Evolutionary conservation across 108 stramenopile genomes (phyloP), one percentile per base, ranked within the genome.

Genomic region (Cyclostephanos tholiformis): DNA sequence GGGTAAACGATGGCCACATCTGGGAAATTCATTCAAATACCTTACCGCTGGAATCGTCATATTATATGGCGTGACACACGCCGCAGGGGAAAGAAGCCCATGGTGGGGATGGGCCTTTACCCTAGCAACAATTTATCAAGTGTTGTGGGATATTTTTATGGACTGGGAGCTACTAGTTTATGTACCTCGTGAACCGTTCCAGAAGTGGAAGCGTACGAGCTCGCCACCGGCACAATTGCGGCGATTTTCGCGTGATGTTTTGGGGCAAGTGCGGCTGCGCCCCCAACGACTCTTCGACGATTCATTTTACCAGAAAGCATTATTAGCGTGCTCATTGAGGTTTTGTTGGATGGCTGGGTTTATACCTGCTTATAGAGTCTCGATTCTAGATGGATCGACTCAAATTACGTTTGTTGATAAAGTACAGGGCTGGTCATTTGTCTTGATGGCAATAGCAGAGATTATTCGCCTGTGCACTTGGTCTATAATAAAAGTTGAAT

Each of bases 261-360:
- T 63, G 63, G 59, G 80, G 56, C 84, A 87, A 71, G 88, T 93
- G 39, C 79, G 83, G 27, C 83, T 93, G 43, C 88, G 94, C 16
- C 77, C 89, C 32, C 72, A 84, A 63, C 80, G 89, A 32, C 56
- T 95, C 44, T 95, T 87, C 82, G 83, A 82, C 26, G 87, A 89
- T 49, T 49, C 80, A 13, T 90, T 90, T 66, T 95, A 95, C 68
- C 92, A 86, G 88, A 74, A 78, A n/a, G 87, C 91, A 0, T 68
- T 95, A 17, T 74, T 83, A 0, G 79, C 67, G 59, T 92, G 93
- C 69, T 63, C 81, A 29, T 71, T 89, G 25, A 55, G 95, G 59
- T 93, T 90, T 68, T 78, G 86, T 19, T 95, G 95, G 95, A 95
- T 93, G 95, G 66, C 86, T 22, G 86, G 88, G 32, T 92, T 90